A percentile compares a stretch with the other conserved stretches of the same genome.
phyloP scores from a whole-genome alignment of 2,329 filamentous ascomycete genomes.

The Penicillium sp. region DNA sequence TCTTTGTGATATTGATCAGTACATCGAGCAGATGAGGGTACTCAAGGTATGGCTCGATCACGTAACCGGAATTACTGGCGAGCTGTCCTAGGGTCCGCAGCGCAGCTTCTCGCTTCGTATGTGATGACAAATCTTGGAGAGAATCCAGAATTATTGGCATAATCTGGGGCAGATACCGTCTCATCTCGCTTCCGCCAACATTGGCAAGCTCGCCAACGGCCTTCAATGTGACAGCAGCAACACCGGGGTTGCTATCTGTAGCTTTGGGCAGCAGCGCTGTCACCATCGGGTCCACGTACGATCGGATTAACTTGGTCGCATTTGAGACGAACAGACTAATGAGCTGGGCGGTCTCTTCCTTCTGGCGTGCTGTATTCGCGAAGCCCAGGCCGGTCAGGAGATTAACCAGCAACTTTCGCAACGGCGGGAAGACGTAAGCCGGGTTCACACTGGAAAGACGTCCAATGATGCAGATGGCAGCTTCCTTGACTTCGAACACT shows the following conservation, averaged over 20 bases:
- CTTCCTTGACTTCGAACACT: slow-evolving; percentile 86
- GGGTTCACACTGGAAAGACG: slow-evolving; percentile 89
- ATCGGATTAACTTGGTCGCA: slow-evolving; percentile 88
- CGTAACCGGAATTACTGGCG: slow-evolving; percentile 94
- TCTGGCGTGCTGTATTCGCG: slow-evolving; percentile 88
- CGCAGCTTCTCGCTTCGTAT: slow-evolving; percentile 85
- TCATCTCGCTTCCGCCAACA: slow-evolving; percentile 92
- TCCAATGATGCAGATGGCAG: slow-evolving; percentile 93
- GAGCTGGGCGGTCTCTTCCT: slow-evolving; percentile 92
- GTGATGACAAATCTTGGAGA: slow-evolving; percentile 89
- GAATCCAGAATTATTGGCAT: slow-evolving; percentile 96
- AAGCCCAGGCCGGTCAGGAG: slow-evolving; percentile 95
- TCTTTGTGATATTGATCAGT: slow-evolving; percentile 89
- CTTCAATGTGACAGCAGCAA: slow-evolving; percentile 91
- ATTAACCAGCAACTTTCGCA: slow-evolving; percentile 93
- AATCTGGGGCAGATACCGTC: slow-evolving; percentile 82
- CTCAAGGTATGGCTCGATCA: slow-evolving; percentile 92
- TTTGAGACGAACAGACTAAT: slow-evolving; percentile 92
- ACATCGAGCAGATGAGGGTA: slow-evolving; percentile 93
- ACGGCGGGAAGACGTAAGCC: slow-evolving; percentile 93
- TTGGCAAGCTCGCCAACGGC: slow-evolving; percentile 92
- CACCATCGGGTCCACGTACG: slow-evolving; percentile 96
- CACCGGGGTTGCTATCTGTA: slow-evolving; percentile 77
- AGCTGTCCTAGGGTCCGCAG: slow-evolving; percentile 88
- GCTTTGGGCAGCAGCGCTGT: slow-evolving; percentile 92